phyloP scores from a whole-genome alignment of 2,329 filamentous ascomycete genomes.

The Penicillium corylophilum region DNA sequence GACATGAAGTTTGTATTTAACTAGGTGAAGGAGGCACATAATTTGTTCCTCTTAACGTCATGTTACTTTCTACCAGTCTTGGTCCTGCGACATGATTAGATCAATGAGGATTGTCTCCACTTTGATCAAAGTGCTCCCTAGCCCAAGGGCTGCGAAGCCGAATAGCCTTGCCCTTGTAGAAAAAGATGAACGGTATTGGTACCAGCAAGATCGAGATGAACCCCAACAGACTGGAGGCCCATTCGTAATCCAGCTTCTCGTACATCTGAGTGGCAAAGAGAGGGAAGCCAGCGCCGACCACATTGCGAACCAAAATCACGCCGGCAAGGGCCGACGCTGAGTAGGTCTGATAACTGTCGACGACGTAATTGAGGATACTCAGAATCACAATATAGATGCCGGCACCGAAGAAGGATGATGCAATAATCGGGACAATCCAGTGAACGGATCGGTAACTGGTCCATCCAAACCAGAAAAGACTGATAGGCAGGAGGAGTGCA shows the following conservation, averaged over 20 bases:
- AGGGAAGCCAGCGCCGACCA: constrained; percentile 42
- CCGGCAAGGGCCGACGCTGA: constrained; percentile 71
- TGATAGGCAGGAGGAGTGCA: constrained; percentile 60
- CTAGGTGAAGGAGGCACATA: not conserved
- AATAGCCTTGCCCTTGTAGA: constrained; percentile 32
- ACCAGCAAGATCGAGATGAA: constrained; percentile 39
- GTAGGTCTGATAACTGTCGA: constrained; percentile 69
- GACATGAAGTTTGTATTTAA: too few relatives aligned
- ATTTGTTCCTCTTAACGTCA: not conserved
- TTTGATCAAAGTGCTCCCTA: constrained; percentile 29
- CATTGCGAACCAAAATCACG: constrained; percentile 72
- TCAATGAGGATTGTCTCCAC: constrained; percentile 28
- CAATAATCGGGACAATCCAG: constrained; percentile 68
- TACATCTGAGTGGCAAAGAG: constrained; percentile 41
- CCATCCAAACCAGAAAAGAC: constrained; percentile 68
- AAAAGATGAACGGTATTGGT: constrained; percentile 42
- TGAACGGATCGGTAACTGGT: constrained; percentile 60
- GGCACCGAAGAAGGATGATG: constrained; percentile 64
- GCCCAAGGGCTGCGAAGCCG: constrained; percentile 32
- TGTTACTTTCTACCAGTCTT: not conserved
- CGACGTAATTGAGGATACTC: constrained; percentile 73
- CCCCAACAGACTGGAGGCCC: constrained; percentile 40
- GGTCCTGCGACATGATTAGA: not conserved
- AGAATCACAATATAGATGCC: constrained; percentile 72
- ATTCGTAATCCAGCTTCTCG: constrained; percentile 34